Base-by-base conservation (phyloP, 345 rosid genomes). In the Melastoma malabathricum region DNA sequence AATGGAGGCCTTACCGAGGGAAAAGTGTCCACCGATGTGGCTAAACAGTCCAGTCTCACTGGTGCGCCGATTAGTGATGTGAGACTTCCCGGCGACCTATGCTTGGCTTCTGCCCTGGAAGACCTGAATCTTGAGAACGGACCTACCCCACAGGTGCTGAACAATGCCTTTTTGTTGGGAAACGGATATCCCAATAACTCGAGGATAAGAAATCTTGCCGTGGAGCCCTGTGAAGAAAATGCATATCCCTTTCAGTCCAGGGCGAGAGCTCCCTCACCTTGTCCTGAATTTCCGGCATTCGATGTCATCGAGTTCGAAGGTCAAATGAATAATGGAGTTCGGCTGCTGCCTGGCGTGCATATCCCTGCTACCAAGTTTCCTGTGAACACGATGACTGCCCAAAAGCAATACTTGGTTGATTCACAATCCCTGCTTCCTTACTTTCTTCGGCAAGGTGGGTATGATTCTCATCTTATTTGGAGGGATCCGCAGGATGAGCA, bases 101-200 rank as follows among this genome's bases (percentile, higher is more conserved):
- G 73, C 50, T 76, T 82, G 59, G 66, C 78, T 43, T 67, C 80
- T 57, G 72, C 88, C 43, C 70, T 80, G 69, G 62, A 67, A 27
- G 75, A 69, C 59, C 50, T 79, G 45, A 69, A 60, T 61, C 66
- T 74, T 45, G 58, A 49, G 34, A 50, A 59, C 17, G 65, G 63
- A 18, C 44, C 38, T 10, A 1, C 48, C 7, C 44, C 25, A 43
- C 46, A 44, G 44, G 27, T 68, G 19, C 56, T 60, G 2, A 51
- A 56, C 25, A 54, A 55, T 55, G 47, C 56, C 27, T 46, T 67
- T 48, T 51, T 59, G 23, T 55, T 59, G 48, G 72, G 66, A 10
- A 46, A 59, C 63, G 64, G 55, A 43, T 58, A 56, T 51, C 50
- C 59, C 44, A 64, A 57, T 47, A 44, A 55, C 71, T 46, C 56